A percentile compares a stretch with the other conserved stretches of the same genome.
phyloP scores from a whole-genome alignment of 2,329 filamentous ascomycete species.

The Pseudogymnoascus sp. region DNA sequence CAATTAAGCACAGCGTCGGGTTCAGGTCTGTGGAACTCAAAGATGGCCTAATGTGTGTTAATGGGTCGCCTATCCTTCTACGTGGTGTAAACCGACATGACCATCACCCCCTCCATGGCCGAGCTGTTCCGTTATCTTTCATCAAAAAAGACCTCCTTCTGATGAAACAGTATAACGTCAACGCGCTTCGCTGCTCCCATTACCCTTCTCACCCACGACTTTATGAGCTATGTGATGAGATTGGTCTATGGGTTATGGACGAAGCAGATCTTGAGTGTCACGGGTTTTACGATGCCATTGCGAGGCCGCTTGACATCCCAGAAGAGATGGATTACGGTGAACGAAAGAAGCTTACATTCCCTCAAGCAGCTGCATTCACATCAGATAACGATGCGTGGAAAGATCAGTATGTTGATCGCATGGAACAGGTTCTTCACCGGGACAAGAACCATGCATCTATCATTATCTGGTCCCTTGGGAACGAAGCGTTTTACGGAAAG shows the following conservation, averaged over 20 bases:
- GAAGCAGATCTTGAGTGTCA: slow-evolving; percentile 47
- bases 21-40: slow-evolving; percentile 58
- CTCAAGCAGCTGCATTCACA: slow-evolving; percentile 48
- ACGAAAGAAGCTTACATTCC: slow-evolving; percentile 49
- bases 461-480: slow-evolving; percentile 66
- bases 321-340: slow-evolving; percentile 53
- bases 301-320: slow-evolving; percentile 43
- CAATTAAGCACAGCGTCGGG: slow-evolving; percentile 41
- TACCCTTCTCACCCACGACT: slow-evolving; percentile 56
- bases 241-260: slow-evolving; percentile 56
- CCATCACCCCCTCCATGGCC: slow-evolving; percentile 53
- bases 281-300: slow-evolving; percentile 36
- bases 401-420: slow-evolving; percentile 60
- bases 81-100: slow-evolving; percentile 64
- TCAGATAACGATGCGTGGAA: slow-evolving; percentile 55
- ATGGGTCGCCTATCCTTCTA: slow-evolving; percentile 53
- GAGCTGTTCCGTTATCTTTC: slow-evolving; percentile 45
- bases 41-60: slow-evolving; percentile 53
- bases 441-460: slow-evolving; percentile 66
- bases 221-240: slow-evolving; percentile 54
- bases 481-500: slow-evolving; percentile 63
- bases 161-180: slow-evolving; percentile 67
- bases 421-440: slow-evolving; percentile 54
- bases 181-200: slow-evolving; percentile 61
- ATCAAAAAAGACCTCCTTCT: slow-evolving; percentile 53